Evolutionary conservation across 371 early-diverging fungal species (phyloP).

Genomic region (Nosema bombycis): DNA sequence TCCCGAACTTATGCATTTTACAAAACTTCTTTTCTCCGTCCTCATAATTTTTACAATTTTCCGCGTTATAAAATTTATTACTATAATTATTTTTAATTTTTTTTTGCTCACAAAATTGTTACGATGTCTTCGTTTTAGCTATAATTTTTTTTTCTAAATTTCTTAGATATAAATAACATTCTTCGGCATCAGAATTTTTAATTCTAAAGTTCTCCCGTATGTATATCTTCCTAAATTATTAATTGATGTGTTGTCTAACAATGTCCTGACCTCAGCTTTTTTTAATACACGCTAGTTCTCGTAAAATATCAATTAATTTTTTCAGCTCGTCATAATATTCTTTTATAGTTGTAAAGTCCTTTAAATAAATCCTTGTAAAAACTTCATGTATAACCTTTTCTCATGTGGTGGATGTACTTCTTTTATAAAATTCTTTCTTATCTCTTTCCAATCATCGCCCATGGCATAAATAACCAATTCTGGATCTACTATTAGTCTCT

Average conservation of each 20-base stretch:
- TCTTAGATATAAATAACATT: background rate
- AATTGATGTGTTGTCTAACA: background rate
- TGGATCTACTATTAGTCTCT: background rate
- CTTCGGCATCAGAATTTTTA: background rate
- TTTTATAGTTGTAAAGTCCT: background rate
- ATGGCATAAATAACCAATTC: background rate
- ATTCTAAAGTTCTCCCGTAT: background rate
- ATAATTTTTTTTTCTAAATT: background rate
- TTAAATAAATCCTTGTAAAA: background rate
- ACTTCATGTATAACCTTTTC: background rate
- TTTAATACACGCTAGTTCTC: background rate
- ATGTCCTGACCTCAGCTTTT: background rate
- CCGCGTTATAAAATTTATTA: too few species aligned
- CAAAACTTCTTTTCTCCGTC: too few species aligned
- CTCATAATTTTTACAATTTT: too few species aligned
- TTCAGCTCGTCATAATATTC: background rate
- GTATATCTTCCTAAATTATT: background rate
- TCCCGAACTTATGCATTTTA: background rate
- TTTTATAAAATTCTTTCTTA: background rate
- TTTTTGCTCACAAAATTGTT: background rate
- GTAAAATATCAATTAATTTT: background rate
- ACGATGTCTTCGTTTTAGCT: background rate
- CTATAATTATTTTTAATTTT: background rate
- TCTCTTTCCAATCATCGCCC: background rate
- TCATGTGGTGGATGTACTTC: background rate